Conservation (phyloP, 768 basidiomycete genomes). For the Termitomyces sp. region DNA sequence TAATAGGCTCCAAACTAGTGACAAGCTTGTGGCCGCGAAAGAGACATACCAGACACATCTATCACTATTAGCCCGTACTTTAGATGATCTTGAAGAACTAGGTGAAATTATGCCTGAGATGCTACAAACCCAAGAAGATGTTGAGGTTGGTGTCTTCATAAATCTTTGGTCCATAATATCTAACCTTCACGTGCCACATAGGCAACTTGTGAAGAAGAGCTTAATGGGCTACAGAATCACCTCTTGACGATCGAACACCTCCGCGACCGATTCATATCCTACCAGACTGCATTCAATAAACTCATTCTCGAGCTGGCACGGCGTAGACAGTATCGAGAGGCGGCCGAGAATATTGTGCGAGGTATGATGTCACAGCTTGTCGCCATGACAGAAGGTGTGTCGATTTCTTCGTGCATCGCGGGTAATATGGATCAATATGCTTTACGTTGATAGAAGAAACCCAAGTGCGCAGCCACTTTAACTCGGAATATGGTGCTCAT, state of each 20-base stretch:
- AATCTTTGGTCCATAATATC: not conserved
- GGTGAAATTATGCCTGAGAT: slow-evolving; percentile 80
- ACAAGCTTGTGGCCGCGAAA: slow-evolving; percentile 44
- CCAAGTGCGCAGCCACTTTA: slow-evolving; percentile 61
- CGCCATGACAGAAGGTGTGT: slow-evolving; percentile 62
- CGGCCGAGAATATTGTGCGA: slow-evolving; percentile 58
- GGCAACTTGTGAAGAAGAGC: slow-evolving; percentile 49
- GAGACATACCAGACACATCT: slow-evolving; percentile 43
- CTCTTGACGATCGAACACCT: slow-evolving; percentile 61
- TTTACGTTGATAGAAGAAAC: slow-evolving; percentile 54
- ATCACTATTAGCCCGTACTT: slow-evolving; percentile 40
- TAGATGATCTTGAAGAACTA: slow-evolving; percentile 72
- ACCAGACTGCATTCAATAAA: slow-evolving; percentile 70
- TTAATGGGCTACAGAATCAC: slow-evolving; percentile 57
- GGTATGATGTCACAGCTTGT: slow-evolving; percentile 65
- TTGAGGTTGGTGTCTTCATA: slow-evolving; percentile 48
- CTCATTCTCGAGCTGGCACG: slow-evolving; percentile 72
- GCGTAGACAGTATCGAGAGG: slow-evolving; percentile 63
- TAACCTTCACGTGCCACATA: slow-evolving; percentile 19
- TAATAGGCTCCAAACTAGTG: slow-evolving; percentile 31
- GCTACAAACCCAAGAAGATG: slow-evolving; percentile 61
- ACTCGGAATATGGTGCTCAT: slow-evolving; percentile 66
- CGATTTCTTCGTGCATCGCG: not conserved
- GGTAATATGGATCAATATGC: not conserved
- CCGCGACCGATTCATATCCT: slow-evolving; percentile 62